Base-by-base conservation (phyloP, 306 rosid genomes). In the Astragalus glycyphyllos region DNA sequence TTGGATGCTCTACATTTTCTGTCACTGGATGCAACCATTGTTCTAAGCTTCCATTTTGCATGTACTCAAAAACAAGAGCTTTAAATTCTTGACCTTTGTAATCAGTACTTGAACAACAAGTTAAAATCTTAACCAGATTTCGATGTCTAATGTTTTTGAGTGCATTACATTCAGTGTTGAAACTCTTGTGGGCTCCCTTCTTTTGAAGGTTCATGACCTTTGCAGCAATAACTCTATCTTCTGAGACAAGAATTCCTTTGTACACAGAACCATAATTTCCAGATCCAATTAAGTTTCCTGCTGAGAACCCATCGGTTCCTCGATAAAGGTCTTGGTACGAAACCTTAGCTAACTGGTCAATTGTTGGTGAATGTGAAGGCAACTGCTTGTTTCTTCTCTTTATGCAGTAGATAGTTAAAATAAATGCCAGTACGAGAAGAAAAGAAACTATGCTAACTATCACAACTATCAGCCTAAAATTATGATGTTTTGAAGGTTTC, bases 21-120 rank as follows among this genome's bases (percentile, higher is more conserved):
- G 5, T 34, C 5, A 3, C 5, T 0, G 35, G 62, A 57, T 75
- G 74, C 23, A 75, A 2, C 80, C 75, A 26, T 26, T 26, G 31
- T 26, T 26, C 31, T 26, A 26, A 26, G 31, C 31, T 26, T 26
- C 65, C 81, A 42, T 77, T 77, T 11, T 32, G 11, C 71, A 69
- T 60, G 49, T 59, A 77, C 13, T 69, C 58, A 6, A 59, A 77
- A 5, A 69, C 76, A 5, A 77, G 58, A 42, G 66, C 81, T 69
- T 76, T 68, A 54, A 76, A 68, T 5, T 59, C 80, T 48, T 49
- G 42, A 5, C 80, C 80, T 1, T 59, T 61, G 13, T 69, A 51
- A 38, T 77, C 65, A 7, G 34, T 2, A 17, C 71, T 50, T 0
- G 80, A 68, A 11, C 69, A 76, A 59, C 76, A 76, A 7, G 80